Evolutionary conservation across 345 rosid genomes (phyloP).

Genomic region (Pistacia integerrima): DNA sequence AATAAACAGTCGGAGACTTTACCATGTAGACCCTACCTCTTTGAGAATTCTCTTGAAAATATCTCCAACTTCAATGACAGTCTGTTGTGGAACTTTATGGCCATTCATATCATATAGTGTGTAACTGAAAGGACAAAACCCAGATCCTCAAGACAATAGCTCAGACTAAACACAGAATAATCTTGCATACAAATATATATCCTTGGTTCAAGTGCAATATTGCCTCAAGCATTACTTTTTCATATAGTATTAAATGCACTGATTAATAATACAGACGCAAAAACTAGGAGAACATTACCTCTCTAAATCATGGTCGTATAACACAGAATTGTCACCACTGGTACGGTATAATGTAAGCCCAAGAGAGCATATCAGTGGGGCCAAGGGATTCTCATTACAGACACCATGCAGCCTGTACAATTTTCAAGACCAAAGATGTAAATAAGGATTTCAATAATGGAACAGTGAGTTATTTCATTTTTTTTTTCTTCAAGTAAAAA

Average conservation of each 20-base stretch:
- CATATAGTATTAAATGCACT: background rate
- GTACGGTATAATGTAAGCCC: constrained; percentile 84
- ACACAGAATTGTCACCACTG: constrained; percentile 84
- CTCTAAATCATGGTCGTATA: constrained; percentile 95
- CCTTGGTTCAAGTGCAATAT: background rate
- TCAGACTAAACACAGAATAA: constrained; percentile 12
- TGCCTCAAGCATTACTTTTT: background rate
- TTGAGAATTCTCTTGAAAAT: constrained; percentile 73
- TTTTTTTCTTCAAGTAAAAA: background rate
- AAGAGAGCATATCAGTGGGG: constrained; percentile 70
- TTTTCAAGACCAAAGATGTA: constrained; percentile 4
- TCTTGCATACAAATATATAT: constrained; percentile 2
- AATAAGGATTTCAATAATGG: background rate
- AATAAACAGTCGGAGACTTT: constrained; percentile 5
- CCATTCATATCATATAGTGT: constrained; percentile 70
- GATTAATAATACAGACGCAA: constrained; percentile 1
- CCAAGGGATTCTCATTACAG: constrained; percentile 89
- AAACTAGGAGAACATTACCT: constrained; percentile 47
- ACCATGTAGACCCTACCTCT: constrained; percentile 48
- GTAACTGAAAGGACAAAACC: constrained; percentile 47
- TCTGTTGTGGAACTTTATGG: constrained; percentile 55
- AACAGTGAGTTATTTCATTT: background rate
- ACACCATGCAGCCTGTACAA: constrained; percentile 85
- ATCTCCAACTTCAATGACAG: constrained; percentile 78
- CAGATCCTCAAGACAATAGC: constrained; percentile 21